Percentiles rank a stretch among this genome's conserved stretches.
Conservation (phyloP, 2,329 filamentous ascomycete genomes). For the Zarea fungicola region DNA sequence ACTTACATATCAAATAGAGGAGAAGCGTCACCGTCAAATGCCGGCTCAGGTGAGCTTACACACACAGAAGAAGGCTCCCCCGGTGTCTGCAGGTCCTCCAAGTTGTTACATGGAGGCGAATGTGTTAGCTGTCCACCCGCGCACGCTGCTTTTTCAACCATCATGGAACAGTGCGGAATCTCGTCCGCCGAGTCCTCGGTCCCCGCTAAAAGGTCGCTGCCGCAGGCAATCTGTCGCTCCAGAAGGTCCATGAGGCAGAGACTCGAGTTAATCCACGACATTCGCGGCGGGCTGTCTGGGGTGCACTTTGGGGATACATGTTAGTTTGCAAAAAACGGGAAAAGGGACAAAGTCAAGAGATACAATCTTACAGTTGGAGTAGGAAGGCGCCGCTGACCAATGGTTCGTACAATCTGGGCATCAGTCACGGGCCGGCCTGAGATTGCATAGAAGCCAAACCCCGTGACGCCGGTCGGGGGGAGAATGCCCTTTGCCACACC, state of each 20-base stretch:
- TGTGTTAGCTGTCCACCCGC: not conserved
- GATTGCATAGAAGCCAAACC: slow-evolving; percentile 46
- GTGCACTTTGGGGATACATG: not conserved
- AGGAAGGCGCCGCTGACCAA: slow-evolving; percentile 35
- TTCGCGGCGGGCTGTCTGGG: not conserved
- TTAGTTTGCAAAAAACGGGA: too few species aligned
- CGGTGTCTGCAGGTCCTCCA: not conserved
- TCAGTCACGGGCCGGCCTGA: slow-evolving; percentile 39
- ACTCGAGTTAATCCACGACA: slow-evolving; percentile 7
- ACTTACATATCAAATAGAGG: slow-evolving; percentile 2
- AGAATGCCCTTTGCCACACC: slow-evolving; percentile 46
- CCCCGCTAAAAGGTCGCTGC: not conserved
- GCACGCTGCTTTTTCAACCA: not conserved
- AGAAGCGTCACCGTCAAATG: not conserved
- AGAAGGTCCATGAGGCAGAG: slow-evolving; percentile 12
- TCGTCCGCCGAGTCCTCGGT: not conserved
- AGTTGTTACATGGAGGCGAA: slow-evolving; percentile 3
- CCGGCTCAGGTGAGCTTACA: not conserved
- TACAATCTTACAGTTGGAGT: slow-evolving; percentile 3
- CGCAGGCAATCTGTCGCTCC: slow-evolving; percentile 11
- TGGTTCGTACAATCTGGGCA: slow-evolving; percentile 31
- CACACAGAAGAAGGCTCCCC: not conserved
- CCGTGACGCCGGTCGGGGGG: slow-evolving; percentile 42
- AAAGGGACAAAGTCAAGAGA: too few species aligned
- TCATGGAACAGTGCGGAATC: not conserved